phyloP scores from a whole-genome alignment of 805 yeast species.

The Lipomyces kockii region DNA sequence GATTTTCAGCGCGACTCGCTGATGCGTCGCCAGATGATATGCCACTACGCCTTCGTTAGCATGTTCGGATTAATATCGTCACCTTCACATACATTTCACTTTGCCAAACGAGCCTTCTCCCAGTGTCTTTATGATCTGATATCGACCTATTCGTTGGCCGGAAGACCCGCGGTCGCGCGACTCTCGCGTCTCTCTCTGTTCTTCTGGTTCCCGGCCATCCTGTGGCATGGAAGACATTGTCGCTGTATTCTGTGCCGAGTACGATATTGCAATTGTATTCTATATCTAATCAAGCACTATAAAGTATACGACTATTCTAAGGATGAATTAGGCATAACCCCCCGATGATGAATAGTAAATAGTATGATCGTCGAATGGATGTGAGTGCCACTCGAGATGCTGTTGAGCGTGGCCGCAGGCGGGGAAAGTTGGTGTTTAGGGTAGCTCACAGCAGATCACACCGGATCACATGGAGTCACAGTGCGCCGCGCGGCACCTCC shows the following conservation, averaged over 20 bases:
- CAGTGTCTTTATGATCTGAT: slow-evolving; percentile 87
- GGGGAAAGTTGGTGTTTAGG: not conserved
- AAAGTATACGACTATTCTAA: not conserved
- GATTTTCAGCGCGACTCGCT: slow-evolving; percentile 88
- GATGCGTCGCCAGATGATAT: slow-evolving; percentile 82
- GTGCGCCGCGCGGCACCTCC: not conserved
- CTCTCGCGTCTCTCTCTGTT: not conserved
- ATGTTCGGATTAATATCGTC: no score
- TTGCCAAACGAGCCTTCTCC: slow-evolving; percentile 98
- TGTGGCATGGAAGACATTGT: not conserved
- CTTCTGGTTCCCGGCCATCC: not conserved
- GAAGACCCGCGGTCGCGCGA: slow-evolving; percentile 2
- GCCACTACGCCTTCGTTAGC: slow-evolving; percentile 38
- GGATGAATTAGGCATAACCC: not conserved
- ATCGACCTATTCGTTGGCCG: slow-evolving; percentile 72
- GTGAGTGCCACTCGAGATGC: not conserved
- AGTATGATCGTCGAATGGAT: not conserved
- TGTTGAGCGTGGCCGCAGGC: not conserved
- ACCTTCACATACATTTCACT: slow-evolving; percentile 75
- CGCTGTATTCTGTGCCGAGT: not conserved
- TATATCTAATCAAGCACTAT: not conserved
- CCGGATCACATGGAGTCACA: not conserved
- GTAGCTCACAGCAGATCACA: not conserved
- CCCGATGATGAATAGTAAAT: no score
- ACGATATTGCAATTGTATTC: not conserved